Base-by-base conservation (phyloP, 202 grass and related monocot genomes). In the Panicum hallii region DNA sequence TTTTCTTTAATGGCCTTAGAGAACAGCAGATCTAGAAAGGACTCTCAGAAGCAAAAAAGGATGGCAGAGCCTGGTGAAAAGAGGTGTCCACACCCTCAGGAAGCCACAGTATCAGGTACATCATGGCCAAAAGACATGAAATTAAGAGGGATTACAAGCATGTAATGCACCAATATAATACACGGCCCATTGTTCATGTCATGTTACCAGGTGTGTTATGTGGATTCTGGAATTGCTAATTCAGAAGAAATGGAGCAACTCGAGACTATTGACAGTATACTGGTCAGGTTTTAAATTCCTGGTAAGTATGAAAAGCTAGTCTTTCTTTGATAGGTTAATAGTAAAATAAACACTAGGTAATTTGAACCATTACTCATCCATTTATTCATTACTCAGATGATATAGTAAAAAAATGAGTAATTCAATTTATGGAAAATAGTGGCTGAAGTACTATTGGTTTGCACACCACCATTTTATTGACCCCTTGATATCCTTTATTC, bases 41-140 rank as follows among this genome's bases (percentile, higher is more conserved):
- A 74, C 75, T 82, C 93, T 99, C 54, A 79, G 62, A 83, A 88
- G 65, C 42, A 93, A 94, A 77, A 96, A 72, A 46, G 91, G 90
- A 74, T 99, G 93, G 96, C 93, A 94, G 81, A 74, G 67, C 7
- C 50, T 91, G 38, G 86, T 99, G 83, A 99, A 99, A 91, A 89
- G 93, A 88, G 96, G 96, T 26, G 88, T 84, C 34, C 93, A 92
- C 88, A 95, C 96, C 17, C 89, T 99, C 19, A 96, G 61, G 84
- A 96, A 96, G 64, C 85, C 86, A 57, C 96, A 96, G n/a, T 96
- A 99, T 92, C 96, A 99, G 96, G 96, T 97, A 77, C 46, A 64
- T 58, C 71, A 80, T 76, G 52, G 61, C 32, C 40, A 61, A 54
- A 67, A 47, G 64, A 60, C 67, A 12, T 80, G 48, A 75, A 66